These are phyloP conservation scores for Chrysosporium queenslandicum DNA, from an alignment of 2,329 filamentous ascomycete species.

Conservation along the genomic window DNA sequence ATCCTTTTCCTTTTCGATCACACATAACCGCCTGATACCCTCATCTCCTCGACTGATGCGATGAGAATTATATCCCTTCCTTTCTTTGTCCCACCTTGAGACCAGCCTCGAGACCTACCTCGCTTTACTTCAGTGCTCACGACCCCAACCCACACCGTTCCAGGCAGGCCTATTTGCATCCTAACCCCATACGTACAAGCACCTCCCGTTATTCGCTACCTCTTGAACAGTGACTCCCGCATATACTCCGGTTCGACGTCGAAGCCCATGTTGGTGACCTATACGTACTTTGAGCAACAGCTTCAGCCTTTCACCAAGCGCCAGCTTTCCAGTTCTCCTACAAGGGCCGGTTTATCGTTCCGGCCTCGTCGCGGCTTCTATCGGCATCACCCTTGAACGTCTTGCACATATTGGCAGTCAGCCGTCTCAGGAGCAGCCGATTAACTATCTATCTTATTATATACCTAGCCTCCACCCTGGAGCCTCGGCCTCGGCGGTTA, in stretches of 20 bases:
- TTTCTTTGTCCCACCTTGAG: constrained; percentile 4
- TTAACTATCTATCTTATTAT: not conserved
- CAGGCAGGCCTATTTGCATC: not conserved
- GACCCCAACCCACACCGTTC: not conserved
- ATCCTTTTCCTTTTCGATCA: constrained; percentile 1
- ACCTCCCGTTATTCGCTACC: constrained; percentile 3
- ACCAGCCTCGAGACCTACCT: not conserved
- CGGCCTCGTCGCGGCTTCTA: not conserved
- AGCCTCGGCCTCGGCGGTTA: constrained; percentile 13
- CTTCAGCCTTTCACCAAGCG: not conserved
- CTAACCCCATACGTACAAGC: not conserved
- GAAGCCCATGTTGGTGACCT: not conserved
- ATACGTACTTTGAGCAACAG: not conserved
- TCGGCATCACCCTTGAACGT: not conserved
- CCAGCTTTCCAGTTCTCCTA: not conserved
- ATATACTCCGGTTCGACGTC: not conserved
- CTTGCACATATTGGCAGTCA: constrained; percentile 9
- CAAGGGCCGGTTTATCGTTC: not conserved
- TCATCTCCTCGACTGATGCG: not conserved
- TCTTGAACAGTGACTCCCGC: not conserved
- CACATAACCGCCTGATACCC: constrained; percentile 1
- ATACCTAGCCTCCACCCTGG: constrained; percentile 11
- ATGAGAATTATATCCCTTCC: constrained; percentile 3
- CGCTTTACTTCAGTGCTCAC: not conserved
- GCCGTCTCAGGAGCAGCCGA: not conserved